Conservation (phyloP, 805 yeast genomes). For the Saturnispora zaruensis region DNA sequence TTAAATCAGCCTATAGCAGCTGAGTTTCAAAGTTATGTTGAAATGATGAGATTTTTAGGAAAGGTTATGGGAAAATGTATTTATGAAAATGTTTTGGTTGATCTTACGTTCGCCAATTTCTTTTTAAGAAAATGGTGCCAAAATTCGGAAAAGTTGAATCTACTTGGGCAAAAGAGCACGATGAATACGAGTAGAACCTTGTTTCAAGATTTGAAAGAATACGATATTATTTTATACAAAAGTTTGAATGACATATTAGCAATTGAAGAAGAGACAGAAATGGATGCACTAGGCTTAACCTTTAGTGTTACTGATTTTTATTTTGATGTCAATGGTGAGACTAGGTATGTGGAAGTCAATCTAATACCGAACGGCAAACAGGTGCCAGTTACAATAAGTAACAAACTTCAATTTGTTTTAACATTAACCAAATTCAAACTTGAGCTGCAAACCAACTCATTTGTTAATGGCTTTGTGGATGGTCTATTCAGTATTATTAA, state of each 20-base stretch:
- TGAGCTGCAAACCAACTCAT: constrained; percentile 51
- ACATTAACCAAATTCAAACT: constrained; percentile 72
- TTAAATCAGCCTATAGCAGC: neutral
- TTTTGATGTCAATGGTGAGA: constrained; percentile 18
- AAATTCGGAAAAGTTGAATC: constrained; percentile 17
- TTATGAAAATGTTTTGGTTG: constrained; percentile 73
- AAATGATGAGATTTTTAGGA: constrained; percentile 58
- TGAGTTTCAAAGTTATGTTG: constrained; percentile 15
- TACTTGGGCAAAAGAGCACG: constrained; percentile 15
- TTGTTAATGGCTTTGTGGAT: constrained; percentile 51
- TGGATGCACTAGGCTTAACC: constrained; percentile 51
- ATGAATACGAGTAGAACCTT: constrained; percentile 38
- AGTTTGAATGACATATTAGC: constrained; percentile 55
- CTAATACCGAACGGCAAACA: constrained; percentile 53
- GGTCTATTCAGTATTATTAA: constrained; percentile 67
- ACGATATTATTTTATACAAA: constrained; percentile 59
- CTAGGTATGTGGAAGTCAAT: constrained; percentile 38
- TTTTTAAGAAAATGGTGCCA: constrained; percentile 59
- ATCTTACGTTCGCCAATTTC: constrained; percentile 78
- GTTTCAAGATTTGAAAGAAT: constrained; percentile 67
- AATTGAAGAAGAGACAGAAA: constrained; percentile 41
- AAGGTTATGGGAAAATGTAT: constrained; percentile 81
- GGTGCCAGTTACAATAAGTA: constrained; percentile 32
- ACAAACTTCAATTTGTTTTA: constrained; percentile 66
- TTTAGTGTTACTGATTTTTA: constrained; percentile 54